These are phyloP conservation scores for Cokeromyces recurvatus DNA, from an alignment of 371 early-diverging fungal genomes.

Conservation along the genomic window DNA sequence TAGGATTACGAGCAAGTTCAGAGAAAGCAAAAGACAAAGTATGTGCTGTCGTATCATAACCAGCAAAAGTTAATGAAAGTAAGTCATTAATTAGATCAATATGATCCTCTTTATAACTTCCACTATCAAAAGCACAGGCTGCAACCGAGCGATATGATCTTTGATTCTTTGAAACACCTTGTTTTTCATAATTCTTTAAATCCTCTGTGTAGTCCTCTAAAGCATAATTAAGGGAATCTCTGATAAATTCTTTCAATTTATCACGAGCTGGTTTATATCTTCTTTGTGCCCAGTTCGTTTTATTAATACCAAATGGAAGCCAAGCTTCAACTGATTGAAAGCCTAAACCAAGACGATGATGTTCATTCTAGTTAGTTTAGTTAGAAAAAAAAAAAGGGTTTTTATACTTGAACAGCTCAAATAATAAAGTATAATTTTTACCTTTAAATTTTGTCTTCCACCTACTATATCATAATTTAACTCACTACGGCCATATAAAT, in stretches of 20 bases:
- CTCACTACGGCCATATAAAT: conserved; percentile 40
- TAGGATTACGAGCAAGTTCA: conserved; percentile 37
- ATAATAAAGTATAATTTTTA: no score
- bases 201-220: conserved; percentile 15
- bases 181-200: conserved; percentile 2
- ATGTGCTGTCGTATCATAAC: conserved; percentile 45
- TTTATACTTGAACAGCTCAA: no score
- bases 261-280: conserved; percentile 31
- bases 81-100: conserved; percentile 37
- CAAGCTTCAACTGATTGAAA: conserved; percentile 40
- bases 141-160: conserved; percentile 29
- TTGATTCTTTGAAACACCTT: conserved; percentile 7
- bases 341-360: conserved; percentile 34
- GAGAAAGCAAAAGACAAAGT: conserved; percentile 41
- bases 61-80: conserved; percentile 42
- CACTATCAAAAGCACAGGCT: conserved; percentile 35
- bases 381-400: background rate
- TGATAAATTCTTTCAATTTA: conserved; percentile 32
- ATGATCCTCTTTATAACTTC: conserved; percentile 20
- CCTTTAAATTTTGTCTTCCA: conserved; percentile 37
- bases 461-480: conserved; percentile 39
- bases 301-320: conserved; percentile 42
- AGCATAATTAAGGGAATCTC: conserved; percentile 26
- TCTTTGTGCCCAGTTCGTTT: conserved; percentile 41
- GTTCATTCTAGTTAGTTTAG: conserved; percentile 29